Evolutionary conservation across 305 asterid genomes (phyloP), one percentile per base, ranked within the genome.

Genomic region (Fraxinus floribunda): DNA sequence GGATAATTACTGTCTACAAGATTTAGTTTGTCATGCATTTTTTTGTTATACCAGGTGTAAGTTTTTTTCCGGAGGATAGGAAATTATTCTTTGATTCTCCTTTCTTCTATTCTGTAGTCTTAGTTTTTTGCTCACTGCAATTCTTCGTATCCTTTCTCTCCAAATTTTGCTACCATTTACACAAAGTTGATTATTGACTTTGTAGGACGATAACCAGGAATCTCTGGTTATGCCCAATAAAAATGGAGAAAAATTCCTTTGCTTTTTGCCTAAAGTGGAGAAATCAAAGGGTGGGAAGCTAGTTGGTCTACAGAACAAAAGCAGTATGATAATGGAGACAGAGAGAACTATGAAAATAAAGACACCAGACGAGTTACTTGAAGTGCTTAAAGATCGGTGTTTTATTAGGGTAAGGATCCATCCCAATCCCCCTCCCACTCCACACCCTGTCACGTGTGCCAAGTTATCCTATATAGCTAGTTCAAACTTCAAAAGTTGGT

Each of bases 281-380:
- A 95, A 97, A 86, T 90, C 92, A 77, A 93, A 92, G 93, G 92
- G 92, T n/a, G 93, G 92, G 71, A 95, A 90, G 86, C 84, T 89
- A 78, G 87, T 90, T 83, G 80, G 90, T 83, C 93, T 86, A 70
- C 98, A 92, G 85, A 97, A 97, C 87, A 88, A 90, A 78, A 97
- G 98, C 91, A 92, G 97, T 88, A 85, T 95, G 94, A 91, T 97
- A 81, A 75, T 97, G 89, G 99, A 97, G 89, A 91, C 95, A 68
- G 97, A 93, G 86, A 92, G 85, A 81, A 97, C 80, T 77, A 81
- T 89, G 86, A 95, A 93, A 84, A 79, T 91, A 88, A 95, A 92
- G 92, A 95, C 98, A 76, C 99, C 98, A 38, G 98, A 95, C 88
- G 99, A 97, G 91, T 91, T 97, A 49, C 93, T 97, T 68, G 98